phyloP scores from a whole-genome alignment of 768 basidiomycete species.

The Mycena epipterygia region DNA sequence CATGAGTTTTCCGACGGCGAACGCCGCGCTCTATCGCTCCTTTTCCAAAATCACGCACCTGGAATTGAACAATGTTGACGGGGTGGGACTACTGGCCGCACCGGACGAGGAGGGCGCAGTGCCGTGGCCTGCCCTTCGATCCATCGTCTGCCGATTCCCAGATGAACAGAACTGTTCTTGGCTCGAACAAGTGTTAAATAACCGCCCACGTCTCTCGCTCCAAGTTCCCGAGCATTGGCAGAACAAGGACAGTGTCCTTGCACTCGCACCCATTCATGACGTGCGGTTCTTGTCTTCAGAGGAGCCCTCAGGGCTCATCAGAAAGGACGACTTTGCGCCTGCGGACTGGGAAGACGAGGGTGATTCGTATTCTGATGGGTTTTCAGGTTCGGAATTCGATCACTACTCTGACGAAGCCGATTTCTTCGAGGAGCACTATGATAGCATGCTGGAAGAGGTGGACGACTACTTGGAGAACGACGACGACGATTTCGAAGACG shows the following conservation, averaged over 20 bases:
- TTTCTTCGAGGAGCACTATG: conserved; percentile 25
- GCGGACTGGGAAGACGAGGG: background rate
- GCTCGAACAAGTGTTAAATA: background rate
- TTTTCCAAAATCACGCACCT: conserved; percentile 28
- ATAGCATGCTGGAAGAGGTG: conserved; percentile 38
- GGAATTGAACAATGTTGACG: conserved; percentile 21
- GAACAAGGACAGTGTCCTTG: background rate
- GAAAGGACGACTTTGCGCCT: conserved; percentile 9
- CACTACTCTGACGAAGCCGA: background rate
- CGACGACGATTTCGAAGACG: conserved; percentile 9
- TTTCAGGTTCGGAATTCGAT: conserved; percentile 1
- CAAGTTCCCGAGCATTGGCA: conserved; percentile 1
- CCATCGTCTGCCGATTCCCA: conserved; percentile 7
- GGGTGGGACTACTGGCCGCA: background rate
- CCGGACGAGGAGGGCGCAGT: conserved; percentile 5
- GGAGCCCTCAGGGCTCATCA: conserved; percentile 11
- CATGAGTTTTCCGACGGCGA: background rate
- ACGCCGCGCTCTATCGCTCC: conserved; percentile 25
- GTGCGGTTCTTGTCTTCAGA: conserved; percentile 16
- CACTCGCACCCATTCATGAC: background rate
- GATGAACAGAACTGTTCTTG: conserved; percentile 6
- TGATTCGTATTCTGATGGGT: conserved; percentile 6
- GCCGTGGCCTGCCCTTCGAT: conserved; percentile 24
- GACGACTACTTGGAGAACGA: conserved; percentile 12
- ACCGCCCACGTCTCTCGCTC: conserved; percentile 14